Base-by-base conservation (phyloP, 2,329 filamentous ascomycete species). In the Microsporum canis region DNA sequence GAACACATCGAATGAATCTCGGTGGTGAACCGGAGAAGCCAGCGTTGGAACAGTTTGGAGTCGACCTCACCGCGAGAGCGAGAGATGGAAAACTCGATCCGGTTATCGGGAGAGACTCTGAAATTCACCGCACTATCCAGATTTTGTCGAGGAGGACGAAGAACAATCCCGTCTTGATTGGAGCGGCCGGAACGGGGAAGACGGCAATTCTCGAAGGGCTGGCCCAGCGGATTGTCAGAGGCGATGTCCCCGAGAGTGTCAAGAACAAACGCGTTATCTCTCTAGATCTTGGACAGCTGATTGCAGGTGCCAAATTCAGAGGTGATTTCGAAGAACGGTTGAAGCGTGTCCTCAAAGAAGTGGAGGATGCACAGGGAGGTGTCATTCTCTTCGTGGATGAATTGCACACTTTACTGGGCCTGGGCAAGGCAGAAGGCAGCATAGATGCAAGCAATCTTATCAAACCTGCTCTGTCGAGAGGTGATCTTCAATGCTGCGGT, bases 331-430 rank as follows among this genome's bases (percentile, higher is more conserved):
- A 99, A 72, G 94, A 99, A 72, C 82, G 94, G 47, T 72, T 97
- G 63, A 97, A 97, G 73, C 87, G 87, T 65, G 91, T 97, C 1
- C 74, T 99, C 70, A 91, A 88, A 68, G 94, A 97, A 72, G 91
- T 96, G 8, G 85, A 95, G 73, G 85, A 95, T 65, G 89, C 92
- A 1, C 80, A 96, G 58, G 94, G 94, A 38, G 84, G 89, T 61
- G 87, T 97, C 3, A 96, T 99, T 49, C 79, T 99, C 2, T 97
- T 99, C 75, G 88, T 97, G 59, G 94, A 97, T 70, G 94, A 97
- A 71, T 77, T 97, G 45, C 94, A 99, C 71, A 95, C 87, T 1
- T 79, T 99, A 0, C 83, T 97, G 1, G 94, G 94, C 0, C 80
- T 97, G 4, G 94, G 94, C 23, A 97, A 97, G 74, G 89, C 91